These are phyloP conservation scores for Arabis alpina DNA, from an alignment of 345 rosid species.

Conservation along the genomic window DNA sequence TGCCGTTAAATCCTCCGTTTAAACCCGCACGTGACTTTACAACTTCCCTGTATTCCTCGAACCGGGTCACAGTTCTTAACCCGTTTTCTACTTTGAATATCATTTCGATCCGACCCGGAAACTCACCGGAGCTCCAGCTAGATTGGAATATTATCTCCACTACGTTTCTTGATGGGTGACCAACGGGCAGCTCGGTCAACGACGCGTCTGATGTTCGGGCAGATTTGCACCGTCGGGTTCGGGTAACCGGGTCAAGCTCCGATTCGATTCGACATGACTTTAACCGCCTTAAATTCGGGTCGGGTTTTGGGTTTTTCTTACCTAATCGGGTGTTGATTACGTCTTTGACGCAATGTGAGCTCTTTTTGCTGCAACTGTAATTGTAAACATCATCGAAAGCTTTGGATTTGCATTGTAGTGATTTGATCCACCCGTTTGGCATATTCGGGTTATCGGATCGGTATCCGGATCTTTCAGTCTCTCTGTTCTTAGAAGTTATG, in stretches of 20 bases:
- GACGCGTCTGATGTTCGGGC: constrained; percentile 52
- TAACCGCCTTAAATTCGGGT: constrained; percentile 31
- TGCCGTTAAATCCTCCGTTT: constrained; percentile 8
- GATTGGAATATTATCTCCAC: constrained; percentile 89
- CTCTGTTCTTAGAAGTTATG: neutral
- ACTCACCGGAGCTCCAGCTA: constrained; percentile 70
- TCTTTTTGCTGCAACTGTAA: constrained; percentile 66
- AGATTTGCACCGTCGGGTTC: constrained; percentile 38
- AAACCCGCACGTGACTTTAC: constrained; percentile 59
- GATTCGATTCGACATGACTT: constrained; percentile 40
- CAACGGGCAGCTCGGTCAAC: constrained; percentile 73
- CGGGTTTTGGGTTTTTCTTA: constrained; percentile 32
- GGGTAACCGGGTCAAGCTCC: constrained; percentile 34
- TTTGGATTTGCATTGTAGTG: constrained; percentile 82
- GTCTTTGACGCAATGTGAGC: constrained; percentile 53
- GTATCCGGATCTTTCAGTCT: neutral
- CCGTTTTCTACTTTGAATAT: constrained; percentile 83
- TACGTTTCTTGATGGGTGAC: constrained; percentile 86
- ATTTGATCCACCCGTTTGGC: constrained; percentile 80
- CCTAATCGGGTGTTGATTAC: constrained; percentile 54
- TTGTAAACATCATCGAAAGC: constrained; percentile 76
- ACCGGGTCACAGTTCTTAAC: constrained; percentile 62
- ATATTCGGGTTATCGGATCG: constrained; percentile 48
- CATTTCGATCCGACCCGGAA: constrained; percentile 77
- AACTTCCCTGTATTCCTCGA: constrained; percentile 80